phyloP scores from a whole-genome alignment of 1,284 basidiomycete genomes.

The Pyrrhoderma lamaoense region DNA sequence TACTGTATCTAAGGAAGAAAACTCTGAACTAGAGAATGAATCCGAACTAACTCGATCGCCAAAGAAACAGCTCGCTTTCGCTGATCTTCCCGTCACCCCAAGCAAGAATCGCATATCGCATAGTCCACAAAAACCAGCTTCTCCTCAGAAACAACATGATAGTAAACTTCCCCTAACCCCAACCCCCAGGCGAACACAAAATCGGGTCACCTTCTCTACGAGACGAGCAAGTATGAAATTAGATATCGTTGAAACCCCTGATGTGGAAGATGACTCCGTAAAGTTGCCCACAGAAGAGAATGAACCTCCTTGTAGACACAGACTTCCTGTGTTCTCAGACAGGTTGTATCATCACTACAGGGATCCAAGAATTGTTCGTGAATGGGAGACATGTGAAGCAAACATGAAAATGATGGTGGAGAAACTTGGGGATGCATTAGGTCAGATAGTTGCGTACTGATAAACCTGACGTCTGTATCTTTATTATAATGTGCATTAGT shows the following conservation, averaged over 20 bases:
- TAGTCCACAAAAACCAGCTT: background rate
- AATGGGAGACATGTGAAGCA: constrained; percentile 13
- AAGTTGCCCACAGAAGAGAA: constrained; percentile 9
- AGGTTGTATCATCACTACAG: constrained; percentile 14
- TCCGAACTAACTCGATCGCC: background rate
- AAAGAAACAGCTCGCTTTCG: background rate
- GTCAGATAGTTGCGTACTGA: background rate
- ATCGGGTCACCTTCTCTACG: background rate
- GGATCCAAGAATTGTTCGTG: constrained; percentile 13
- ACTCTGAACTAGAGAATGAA: background rate
- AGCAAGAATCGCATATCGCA: background rate
- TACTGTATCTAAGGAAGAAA: background rate
- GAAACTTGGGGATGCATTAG: constrained; percentile 4
- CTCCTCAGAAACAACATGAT: constrained; percentile 4
- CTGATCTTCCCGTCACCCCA: background rate
- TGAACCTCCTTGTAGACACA: constrained; percentile 14
- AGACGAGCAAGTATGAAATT: background rate
- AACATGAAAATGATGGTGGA: constrained; percentile 4
- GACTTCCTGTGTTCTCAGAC: constrained; percentile 10
- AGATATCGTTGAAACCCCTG: background rate
- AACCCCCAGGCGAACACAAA: background rate
- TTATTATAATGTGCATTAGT: no score
- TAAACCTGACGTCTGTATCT: no score
- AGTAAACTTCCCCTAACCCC: constrained; percentile 6
- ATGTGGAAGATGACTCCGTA: background rate